Percentiles rank a stretch among this genome's conserved stretches.
Evolutionary conservation across 139 green algal species (phyloP).

Genomic region (Chlamydomonas sp.): DNA sequence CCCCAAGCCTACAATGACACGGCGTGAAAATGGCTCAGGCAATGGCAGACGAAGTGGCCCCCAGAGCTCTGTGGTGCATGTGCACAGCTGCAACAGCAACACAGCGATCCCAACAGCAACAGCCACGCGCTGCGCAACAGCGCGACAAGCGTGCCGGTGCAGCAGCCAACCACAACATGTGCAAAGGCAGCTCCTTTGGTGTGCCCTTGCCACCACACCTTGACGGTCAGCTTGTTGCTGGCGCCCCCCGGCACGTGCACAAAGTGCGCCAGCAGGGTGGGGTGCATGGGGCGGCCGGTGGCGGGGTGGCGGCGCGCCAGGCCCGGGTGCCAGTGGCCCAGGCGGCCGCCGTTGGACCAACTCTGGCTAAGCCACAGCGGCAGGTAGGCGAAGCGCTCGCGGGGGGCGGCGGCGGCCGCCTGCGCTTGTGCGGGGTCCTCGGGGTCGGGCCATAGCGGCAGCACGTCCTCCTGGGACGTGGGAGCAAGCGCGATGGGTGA

Average conservation of each 20-base stretch:
- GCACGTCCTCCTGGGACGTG: not conserved
- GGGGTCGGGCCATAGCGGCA: conserved; percentile 39
- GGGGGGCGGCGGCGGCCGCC: not conserved
- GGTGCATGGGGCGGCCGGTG: not conserved
- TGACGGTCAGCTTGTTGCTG: conserved; percentile 50
- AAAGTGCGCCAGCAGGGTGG: conserved; percentile 38
- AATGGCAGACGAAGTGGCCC: too few species aligned
- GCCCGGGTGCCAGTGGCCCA: conserved; percentile 28
- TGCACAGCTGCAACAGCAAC: too few species aligned
- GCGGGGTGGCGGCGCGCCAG: not conserved
- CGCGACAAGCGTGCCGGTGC: too few species aligned
- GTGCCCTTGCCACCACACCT: not conserved
- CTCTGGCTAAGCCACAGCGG: conserved; percentile 4
- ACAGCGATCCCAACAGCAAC: too few species aligned
- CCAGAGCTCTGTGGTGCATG: too few species aligned
- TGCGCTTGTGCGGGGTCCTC: conserved; percentile 28
- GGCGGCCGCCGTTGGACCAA: conserved; percentile 1
- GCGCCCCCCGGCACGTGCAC: conserved; percentile 44
- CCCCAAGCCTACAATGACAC: too few species aligned
- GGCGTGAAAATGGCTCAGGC: too few species aligned
- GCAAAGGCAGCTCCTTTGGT: too few species aligned
- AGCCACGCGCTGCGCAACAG: too few species aligned
- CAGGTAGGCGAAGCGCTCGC: conserved; percentile 26
- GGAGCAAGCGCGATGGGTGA: not conserved
- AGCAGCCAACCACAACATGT: too few species aligned